Percentiles rank a stretch among this genome's conserved stretches.
Evolutionary conservation across 2,329 filamentous ascomycete genomes (phyloP).

Genomic region (Colletotrichum noveboracense): DNA sequence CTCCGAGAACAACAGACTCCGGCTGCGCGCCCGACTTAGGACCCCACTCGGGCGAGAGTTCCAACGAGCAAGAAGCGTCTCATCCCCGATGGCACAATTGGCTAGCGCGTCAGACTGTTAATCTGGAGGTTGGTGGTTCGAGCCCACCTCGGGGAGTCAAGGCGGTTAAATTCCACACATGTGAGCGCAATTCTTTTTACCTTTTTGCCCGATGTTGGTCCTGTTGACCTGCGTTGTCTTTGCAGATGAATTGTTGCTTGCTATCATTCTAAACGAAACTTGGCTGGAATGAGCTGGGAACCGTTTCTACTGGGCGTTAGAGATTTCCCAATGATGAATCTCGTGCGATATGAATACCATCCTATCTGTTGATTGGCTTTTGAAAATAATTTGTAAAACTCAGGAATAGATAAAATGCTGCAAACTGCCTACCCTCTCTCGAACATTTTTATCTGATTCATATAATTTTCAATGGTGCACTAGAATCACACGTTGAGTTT

Average conservation of each 20-base stretch:
- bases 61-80: not conserved
- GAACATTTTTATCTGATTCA: not conserved
- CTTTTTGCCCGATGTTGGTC: no score
- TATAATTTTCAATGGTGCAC: not conserved
- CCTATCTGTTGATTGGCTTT: not conserved
- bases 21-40: not conserved
- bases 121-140: conserved; percentile 23
- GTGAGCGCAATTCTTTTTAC: not conserved
- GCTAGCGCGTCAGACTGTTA: conserved; percentile 24
- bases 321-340: no score
- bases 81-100: conserved; percentile 23
- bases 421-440: not conserved
- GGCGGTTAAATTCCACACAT: not conserved
- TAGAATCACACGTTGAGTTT: not conserved
- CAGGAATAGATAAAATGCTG: not conserved
- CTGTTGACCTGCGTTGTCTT: not conserved
- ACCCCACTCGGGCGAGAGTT: accelerated
- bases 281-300: not conserved
- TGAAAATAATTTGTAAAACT: not conserved
- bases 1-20: not conserved
- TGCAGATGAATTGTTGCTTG: not conserved
- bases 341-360: not conserved
- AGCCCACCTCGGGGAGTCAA: conserved; percentile 14
- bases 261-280: not conserved
- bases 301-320: not conserved